Evolutionary conservation across 2,329 filamentous ascomycete species (phyloP).

Genomic region (Amauroascus verrucosus): DNA sequence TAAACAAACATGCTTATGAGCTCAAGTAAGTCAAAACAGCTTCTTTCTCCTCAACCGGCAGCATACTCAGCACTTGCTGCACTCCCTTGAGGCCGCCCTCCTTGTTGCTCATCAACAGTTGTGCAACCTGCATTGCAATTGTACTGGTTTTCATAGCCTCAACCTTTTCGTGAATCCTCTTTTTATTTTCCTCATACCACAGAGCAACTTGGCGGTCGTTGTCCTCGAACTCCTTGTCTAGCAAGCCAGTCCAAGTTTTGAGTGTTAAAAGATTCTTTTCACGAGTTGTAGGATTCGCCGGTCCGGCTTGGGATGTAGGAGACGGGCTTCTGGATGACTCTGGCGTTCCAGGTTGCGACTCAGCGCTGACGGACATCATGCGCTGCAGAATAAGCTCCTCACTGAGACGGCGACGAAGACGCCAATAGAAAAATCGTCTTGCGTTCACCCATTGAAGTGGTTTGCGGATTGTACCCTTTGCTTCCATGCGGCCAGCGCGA

Average conservation of each 20-base stretch:
- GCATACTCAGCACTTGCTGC: conserved; percentile 70
- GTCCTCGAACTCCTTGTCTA: conserved; percentile 57
- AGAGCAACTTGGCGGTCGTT: conserved; percentile 75
- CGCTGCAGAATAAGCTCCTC: conserved; percentile 95
- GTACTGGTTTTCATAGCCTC: conserved; percentile 71
- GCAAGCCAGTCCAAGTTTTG: conserved; percentile 69
- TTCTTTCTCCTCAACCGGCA: conserved; percentile 83
- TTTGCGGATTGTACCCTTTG: conserved; percentile 86
- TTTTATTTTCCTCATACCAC: conserved; percentile 95
- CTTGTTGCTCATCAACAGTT: conserved; percentile 55
- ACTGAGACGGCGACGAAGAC: conserved; percentile 87
- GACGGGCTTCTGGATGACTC: conserved; percentile 28
- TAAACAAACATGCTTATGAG: not conserved
- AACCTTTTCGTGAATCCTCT: conserved; percentile 71
- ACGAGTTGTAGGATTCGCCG: conserved; percentile 41
- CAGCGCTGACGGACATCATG: conserved; percentile 46
- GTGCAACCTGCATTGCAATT: conserved; percentile 58
- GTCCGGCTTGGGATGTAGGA: conserved; percentile 24
- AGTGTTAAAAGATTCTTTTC: conserved; percentile 62
- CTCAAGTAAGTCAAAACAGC: conserved; percentile 54
- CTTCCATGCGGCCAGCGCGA: conserved; percentile 92
- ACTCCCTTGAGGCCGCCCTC: conserved; percentile 73
- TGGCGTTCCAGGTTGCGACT: conserved; percentile 33
- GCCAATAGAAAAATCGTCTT: conserved; percentile 99
- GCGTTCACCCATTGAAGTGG: conserved; percentile 77